Evolutionary conservation across 768 basidiomycete genomes (phyloP).

Genomic region (Hemileccinum impolitum): DNA sequence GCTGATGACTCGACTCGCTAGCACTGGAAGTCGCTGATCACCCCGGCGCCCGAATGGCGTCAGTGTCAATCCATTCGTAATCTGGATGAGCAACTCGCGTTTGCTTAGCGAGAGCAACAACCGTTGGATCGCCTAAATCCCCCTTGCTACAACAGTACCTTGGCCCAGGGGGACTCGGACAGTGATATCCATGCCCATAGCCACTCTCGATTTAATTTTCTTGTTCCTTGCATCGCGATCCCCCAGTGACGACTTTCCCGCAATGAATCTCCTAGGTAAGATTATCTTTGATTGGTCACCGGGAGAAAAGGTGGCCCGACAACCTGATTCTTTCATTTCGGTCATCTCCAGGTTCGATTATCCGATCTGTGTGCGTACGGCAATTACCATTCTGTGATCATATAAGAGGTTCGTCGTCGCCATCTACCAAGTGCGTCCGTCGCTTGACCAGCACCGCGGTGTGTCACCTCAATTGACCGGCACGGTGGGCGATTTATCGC

Average conservation of each 20-base stretch:
- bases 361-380: background rate
- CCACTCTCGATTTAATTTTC: constrained; percentile 2
- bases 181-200: no score
- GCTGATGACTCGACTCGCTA: no score
- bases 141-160: no score
- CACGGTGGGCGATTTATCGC: background rate
- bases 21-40: no score
- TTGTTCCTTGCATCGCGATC: constrained; percentile 7
- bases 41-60: no score
- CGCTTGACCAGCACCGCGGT: background rate
- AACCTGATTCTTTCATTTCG: constrained; percentile 25
- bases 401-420: background rate
- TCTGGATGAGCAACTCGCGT: no score
- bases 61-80: no score
- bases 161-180: no score
- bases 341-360: constrained; percentile 16
- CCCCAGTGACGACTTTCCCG: constrained; percentile 1
- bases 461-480: background rate
- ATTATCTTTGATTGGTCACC: constrained; percentile 6
- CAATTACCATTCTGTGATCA: constrained; percentile 1
- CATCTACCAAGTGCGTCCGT: background rate
- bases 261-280: background rate
- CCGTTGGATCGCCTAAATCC: no score
- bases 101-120: no score
- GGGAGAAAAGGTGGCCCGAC: constrained; percentile 4